Evolutionary conservation across 371 early-diverging fungal genomes (phyloP).

Genomic region (Mucor saturninus): DNA sequence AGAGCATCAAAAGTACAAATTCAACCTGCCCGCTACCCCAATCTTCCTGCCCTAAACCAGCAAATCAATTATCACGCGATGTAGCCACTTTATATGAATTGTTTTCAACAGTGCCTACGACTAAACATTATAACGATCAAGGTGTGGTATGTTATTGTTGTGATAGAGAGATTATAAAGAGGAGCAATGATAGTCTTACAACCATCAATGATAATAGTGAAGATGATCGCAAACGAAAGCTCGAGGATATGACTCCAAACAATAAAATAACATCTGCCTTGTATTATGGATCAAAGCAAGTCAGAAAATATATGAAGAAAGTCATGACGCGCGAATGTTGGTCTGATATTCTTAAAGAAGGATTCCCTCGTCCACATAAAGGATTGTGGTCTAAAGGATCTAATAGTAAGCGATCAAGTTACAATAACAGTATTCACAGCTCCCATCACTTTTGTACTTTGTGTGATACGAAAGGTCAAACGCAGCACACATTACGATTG

Average conservation of each 20-base stretch:
- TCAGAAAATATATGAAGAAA: conserved; percentile 23
- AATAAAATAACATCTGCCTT: conserved; percentile 16
- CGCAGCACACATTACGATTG: conserved; percentile 2
- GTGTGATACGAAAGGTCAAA: not conserved
- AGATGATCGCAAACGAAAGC: not conserved
- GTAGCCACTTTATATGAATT: conserved; percentile 9
- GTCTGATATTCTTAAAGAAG: conserved; percentile 1
- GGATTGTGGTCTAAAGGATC: not conserved
- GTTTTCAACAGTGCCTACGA: conserved; percentile 1
- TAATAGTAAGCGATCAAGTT: not conserved
- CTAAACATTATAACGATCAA: not conserved
- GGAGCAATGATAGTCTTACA: not conserved
- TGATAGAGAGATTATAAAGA: conserved; percentile 6
- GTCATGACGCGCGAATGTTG: conserved; percentile 13
- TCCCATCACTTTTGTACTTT: not conserved
- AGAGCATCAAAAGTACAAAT: conserved; percentile 3
- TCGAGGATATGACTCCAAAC: not conserved
- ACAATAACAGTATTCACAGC: no score
- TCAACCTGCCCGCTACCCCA: conserved; percentile 4
- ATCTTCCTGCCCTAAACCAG: not conserved
- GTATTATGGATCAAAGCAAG: conserved; percentile 26
- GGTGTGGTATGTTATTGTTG: conserved; percentile 11
- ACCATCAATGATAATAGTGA: not conserved
- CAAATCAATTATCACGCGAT: conserved; percentile 4
- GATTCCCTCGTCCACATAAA: conserved; percentile 8